These are phyloP conservation scores for Ambrosia artemisiifolia DNA, from an alignment of 129 eudicot species.

Conservation along the genomic window DNA sequence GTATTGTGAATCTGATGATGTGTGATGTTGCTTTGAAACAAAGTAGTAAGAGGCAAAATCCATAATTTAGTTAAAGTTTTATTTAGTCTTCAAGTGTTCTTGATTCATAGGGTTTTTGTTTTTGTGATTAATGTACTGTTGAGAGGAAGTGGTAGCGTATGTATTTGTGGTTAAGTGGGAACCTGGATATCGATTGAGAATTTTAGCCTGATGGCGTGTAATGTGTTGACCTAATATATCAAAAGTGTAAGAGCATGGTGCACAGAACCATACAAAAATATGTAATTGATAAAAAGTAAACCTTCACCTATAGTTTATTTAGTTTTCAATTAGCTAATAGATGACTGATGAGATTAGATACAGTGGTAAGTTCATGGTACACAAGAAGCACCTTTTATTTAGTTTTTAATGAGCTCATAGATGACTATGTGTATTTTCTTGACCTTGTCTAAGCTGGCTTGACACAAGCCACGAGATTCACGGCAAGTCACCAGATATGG, in stretches of 20 bases:
- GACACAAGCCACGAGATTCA: constrained; percentile 89
- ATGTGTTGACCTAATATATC: background rate
- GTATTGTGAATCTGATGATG: constrained; percentile 12
- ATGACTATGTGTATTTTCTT: too few relatives aligned
- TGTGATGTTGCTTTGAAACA: background rate
- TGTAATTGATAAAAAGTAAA: too few relatives aligned
- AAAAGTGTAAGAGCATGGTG: background rate
- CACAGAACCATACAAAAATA: too few relatives aligned
- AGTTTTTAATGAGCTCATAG: too few relatives aligned
- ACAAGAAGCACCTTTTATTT: background rate
- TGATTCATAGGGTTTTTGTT: background rate
- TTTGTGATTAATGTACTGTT: background rate
- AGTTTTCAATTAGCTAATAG: background rate
- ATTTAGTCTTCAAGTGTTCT: background rate
- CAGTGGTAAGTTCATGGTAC: background rate
- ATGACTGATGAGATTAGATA: background rate
- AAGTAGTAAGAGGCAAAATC: background rate
- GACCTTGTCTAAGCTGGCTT: constrained; percentile 72
- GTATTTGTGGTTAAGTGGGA: background rate
- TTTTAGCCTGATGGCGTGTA: background rate
- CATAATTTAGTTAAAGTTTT: background rate
- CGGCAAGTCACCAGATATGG: constrained; percentile 95
- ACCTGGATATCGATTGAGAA: background rate
- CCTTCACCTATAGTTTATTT: too few relatives aligned
- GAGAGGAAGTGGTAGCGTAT: background rate